Conservation (phyloP, 108 stramenopile species). For the Nannochloropsis granulata region DNA sequence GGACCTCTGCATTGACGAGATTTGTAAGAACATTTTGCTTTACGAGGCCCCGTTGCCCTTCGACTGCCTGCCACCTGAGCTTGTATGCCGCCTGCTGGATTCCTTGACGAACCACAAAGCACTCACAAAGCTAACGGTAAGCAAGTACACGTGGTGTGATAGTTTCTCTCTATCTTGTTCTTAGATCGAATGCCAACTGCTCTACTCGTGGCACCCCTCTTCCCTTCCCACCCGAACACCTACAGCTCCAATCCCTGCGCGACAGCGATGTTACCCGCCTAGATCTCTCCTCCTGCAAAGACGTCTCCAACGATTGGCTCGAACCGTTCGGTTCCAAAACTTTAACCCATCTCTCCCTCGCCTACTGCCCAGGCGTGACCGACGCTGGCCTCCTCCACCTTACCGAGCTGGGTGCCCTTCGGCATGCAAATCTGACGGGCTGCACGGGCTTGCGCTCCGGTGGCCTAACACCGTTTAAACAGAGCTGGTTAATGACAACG, state of each 20-base stretch:
- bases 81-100: background rate
- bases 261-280: background rate
- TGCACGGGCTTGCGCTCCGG: background rate
- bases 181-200: too few species aligned
- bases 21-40: background rate
- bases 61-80: background rate
- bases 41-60: background rate
- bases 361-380: background rate
- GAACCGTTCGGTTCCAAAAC: background rate
- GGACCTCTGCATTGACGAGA: background rate
- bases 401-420: background rate
- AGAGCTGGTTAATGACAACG: background rate
- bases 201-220: too few species aligned
- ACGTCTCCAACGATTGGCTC: background rate
- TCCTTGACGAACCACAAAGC: background rate
- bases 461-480: background rate
- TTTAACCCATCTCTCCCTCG: background rate
- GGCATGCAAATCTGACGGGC: background rate
- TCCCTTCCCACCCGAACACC: background rate
- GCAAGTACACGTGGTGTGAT: background rate
- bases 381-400: background rate
- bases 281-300: background rate
- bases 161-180: too few species aligned
- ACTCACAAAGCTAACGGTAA: background rate
- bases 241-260: background rate